Evolutionary conservation across 2,329 filamentous ascomycete species (phyloP).

Genomic region (Penicillium griseofulvum): DNA sequence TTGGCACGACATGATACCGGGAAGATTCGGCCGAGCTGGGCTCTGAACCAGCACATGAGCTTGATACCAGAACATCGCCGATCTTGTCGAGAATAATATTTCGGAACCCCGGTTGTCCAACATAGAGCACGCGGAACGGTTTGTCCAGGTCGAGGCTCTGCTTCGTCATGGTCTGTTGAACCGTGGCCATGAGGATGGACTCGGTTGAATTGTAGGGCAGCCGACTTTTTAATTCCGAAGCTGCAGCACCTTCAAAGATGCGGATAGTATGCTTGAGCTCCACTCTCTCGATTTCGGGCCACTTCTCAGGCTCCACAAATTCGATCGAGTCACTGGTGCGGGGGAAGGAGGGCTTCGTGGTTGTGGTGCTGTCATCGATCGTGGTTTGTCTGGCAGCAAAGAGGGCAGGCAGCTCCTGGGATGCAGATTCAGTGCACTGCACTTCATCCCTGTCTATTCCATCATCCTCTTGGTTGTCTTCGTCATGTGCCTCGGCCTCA

Average conservation of each 20-base stretch:
- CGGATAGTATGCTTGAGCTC: constrained; percentile 45
- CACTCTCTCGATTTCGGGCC: constrained; percentile 40
- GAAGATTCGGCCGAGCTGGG: constrained; percentile 42
- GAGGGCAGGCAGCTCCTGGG: constrained; percentile 30
- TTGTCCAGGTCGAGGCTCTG: constrained; percentile 40
- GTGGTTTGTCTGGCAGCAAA: constrained; percentile 28
- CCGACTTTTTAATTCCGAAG: constrained; percentile 27
- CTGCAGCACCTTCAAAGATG: constrained; percentile 34
- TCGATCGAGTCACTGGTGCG: constrained; percentile 40
- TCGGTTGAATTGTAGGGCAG: constrained; percentile 29
- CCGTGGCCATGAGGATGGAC: constrained; percentile 38
- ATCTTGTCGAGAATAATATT: constrained; percentile 48
- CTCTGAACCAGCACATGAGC: constrained; percentile 32
- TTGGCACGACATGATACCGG: constrained; percentile 49
- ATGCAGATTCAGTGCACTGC: constrained; percentile 29
- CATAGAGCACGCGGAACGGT: constrained; percentile 46
- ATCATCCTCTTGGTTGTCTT: constrained; percentile 27
- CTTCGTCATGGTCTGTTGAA: constrained; percentile 47
- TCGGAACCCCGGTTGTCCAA: constrained; percentile 40
- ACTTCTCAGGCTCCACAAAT: constrained; percentile 43
- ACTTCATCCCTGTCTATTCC: constrained; percentile 23
- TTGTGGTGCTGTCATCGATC: constrained; percentile 38
- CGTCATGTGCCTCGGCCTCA: constrained; percentile 36
- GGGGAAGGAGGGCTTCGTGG: constrained; percentile 33
- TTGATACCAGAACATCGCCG: constrained; percentile 47